Base-by-base conservation (phyloP, 2,329 filamentous ascomycete species). In the Aspergillus nomiae region DNA sequence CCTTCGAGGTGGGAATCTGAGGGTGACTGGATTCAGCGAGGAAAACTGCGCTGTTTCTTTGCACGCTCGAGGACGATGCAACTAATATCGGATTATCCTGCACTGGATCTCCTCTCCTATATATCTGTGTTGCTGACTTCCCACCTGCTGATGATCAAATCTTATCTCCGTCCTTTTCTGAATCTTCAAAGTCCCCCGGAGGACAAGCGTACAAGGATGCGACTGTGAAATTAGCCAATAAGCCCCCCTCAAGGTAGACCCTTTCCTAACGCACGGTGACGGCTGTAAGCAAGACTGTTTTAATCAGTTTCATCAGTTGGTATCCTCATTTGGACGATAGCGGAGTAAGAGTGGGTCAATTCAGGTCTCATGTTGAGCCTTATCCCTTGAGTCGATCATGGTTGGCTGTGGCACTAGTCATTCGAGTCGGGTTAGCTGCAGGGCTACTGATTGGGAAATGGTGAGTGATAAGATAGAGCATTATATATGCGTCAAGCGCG, bases 241-340 rank as follows among this genome's bases (percentile, higher is more conserved):
- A 2, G 11, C 0, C 0, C 0, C 32, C 11, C 11, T 12, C 32
- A 1, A 4, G 32, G 2, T 11, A 34, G 32, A 34, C 32, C 10
- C 2, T 34, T 11, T 34, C 12, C 0, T 34, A 34, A 41, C 19
- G 14, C 38, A 41, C 11, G 2, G 38, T 41, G 7, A 41, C 7
- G 19, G 38, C 16, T n/a, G 5, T 16, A 1, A n/a, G 1, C 2
- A n/a, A 6, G 19, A 16, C 26, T 28, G 2, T 24, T 3, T 28
- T 28, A 28, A 28, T 3, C 26, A 28, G 2, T 28, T 41, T 41
- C 38, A 2, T 41, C 14, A 16, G 8, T 7, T 2, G 14, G 16
- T 6, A 19, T n/a, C 38, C 9, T 34, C 32, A 10, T 10, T 34
- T 34, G 3, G 10, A 34, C 11, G 32, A 11, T 32, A 32, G 32